phyloP scores from a whole-genome alignment of 2,329 filamentous ascomycete genomes.

The Neoscytalidium dimidiatum region DNA sequence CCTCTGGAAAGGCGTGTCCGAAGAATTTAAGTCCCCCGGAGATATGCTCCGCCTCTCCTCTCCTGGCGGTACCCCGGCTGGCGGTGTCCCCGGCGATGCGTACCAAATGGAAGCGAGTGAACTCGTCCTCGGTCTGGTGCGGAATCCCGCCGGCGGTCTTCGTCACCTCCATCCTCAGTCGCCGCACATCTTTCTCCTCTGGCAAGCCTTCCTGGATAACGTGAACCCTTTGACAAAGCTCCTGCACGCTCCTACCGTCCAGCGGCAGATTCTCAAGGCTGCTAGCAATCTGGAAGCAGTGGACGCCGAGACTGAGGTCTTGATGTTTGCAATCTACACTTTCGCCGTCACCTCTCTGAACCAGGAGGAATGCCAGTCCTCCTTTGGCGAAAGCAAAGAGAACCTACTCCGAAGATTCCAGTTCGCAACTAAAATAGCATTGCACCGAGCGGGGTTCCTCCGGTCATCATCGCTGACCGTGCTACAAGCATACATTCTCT shows the following conservation, averaged over 20 bases:
- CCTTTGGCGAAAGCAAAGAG: constrained; percentile 57
- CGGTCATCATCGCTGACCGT: constrained; percentile 65
- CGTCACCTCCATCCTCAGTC: constrained; percentile 60
- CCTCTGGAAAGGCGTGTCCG: constrained; percentile 34
- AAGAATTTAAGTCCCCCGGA: constrained; percentile 32
- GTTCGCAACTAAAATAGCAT: constrained; percentile 62
- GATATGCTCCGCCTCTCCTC: constrained; percentile 25
- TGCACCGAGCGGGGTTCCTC: constrained; percentile 68
- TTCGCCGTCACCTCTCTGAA: constrained; percentile 51
- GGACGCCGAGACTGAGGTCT: constrained; percentile 59
- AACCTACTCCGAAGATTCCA: constrained; percentile 57
- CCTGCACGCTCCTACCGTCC: constrained; percentile 70
- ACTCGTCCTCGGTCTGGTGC: constrained; percentile 27
- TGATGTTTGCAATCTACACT: constrained; percentile 37
- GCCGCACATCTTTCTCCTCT: constrained; percentile 68
- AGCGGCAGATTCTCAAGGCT: constrained; percentile 66
- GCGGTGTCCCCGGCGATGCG: constrained; percentile 25
- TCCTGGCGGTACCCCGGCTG: neutral
- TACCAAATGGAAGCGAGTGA: constrained; percentile 22
- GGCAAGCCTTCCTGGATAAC: constrained; percentile 73
- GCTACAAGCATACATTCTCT: constrained; percentile 68
- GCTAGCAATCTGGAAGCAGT: constrained; percentile 58
- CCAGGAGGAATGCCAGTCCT: constrained; percentile 55
- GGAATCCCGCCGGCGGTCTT: constrained; percentile 21
- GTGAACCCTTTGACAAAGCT: constrained; percentile 74